Base-by-base conservation (phyloP, 345 rosid genomes). In the Erodium maritimum region DNA sequence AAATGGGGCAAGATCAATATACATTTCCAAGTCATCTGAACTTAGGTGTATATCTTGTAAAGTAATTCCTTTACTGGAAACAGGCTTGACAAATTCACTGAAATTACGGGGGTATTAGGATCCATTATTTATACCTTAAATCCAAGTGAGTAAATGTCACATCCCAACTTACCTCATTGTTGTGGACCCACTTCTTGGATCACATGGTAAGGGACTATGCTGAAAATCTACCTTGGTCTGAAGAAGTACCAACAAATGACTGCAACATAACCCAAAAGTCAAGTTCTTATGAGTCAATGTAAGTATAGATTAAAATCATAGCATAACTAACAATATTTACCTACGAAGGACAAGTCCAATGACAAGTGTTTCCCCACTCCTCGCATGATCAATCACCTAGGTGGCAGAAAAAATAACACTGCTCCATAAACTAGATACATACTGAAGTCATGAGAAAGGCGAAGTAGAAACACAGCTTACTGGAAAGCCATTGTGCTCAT, bases 161-260 rank as follows among this genome's bases (percentile, higher is more conserved):
- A 63, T 55, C 37, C 34, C 53, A 14, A 12, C 53, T 72, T 66
- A 86, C 96, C 85, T 72, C 60, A 84, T 74, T 59, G 77, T 56
- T 66, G 75, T 59, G 57, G 94, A 62, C 60, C 77, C 79, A 55
- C 68, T 79, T 50, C 60, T 72, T 58, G 86, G 75, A 71, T 88
- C 91, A 48, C 73, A 74, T 48, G 95, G 91, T 65, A 87, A 71
- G 67, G 95, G 94, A 73, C 95, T 89, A 62, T 89, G 97, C 79
- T 93, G 97, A 72, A 93, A 93, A 79, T 87, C 99, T 17, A 85
- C 81, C 77, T 82, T 89, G 10, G 96, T 82, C 64, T 87, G 99
- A 75, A 93, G 99, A 71, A 93, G 95, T 55, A 89, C 99, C 67
- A 93, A 78, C 71, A 93, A 81, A 67, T 89, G 99, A 79, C 99